Percentiles rank a stretch among this genome's conserved stretches.
These are phyloP conservation scores for Canariomyces notabilis DNA, from an alignment of 2,329 filamentous ascomycete genomes.

Conservation along the genomic window DNA sequence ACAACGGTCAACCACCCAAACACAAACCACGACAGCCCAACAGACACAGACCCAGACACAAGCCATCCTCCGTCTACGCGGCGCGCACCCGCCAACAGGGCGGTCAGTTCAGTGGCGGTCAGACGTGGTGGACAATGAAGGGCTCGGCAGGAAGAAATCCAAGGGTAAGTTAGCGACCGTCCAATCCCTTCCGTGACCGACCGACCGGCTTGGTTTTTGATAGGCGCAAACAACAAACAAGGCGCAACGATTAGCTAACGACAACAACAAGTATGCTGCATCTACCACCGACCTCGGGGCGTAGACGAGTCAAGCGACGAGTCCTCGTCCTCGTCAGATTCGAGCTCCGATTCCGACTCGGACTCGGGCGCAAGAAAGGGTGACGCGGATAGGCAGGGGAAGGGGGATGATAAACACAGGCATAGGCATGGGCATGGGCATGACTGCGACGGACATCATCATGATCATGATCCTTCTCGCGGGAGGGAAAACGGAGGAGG, in stretches of 20 bases:
- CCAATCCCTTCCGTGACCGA: too few species aligned
- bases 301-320: conserved; percentile 78
- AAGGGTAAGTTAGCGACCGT: conserved; percentile 79
- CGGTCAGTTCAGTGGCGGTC: conserved; percentile 86
- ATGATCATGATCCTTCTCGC: conserved; percentile 35
- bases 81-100: conserved; percentile 40
- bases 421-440: conserved; percentile 32
- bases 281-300: conserved; percentile 82
- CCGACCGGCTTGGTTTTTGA: too few species aligned
- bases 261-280: conserved; percentile 82
- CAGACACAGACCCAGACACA: conserved; percentile 19
- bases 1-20: conserved; percentile 12
- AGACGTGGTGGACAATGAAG: conserved; percentile 92
- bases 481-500: conserved; percentile 20
- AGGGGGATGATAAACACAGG: conserved; percentile 25
- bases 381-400: conserved; percentile 8
- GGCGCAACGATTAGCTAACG: too few species aligned
- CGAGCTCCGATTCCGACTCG: conserved; percentile 49
- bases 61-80: conserved; percentile 49
- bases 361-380: conserved; percentile 27
- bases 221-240: too few species aligned
- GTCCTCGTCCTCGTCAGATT: conserved; percentile 52
- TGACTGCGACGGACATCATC: conserved; percentile 31
- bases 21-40: conserved; percentile 10
- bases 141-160: conserved; percentile 85